These are phyloP conservation scores for Mucor ambiguus DNA, from an alignment of 371 early-diverging fungal genomes.

Conservation along the genomic window DNA sequence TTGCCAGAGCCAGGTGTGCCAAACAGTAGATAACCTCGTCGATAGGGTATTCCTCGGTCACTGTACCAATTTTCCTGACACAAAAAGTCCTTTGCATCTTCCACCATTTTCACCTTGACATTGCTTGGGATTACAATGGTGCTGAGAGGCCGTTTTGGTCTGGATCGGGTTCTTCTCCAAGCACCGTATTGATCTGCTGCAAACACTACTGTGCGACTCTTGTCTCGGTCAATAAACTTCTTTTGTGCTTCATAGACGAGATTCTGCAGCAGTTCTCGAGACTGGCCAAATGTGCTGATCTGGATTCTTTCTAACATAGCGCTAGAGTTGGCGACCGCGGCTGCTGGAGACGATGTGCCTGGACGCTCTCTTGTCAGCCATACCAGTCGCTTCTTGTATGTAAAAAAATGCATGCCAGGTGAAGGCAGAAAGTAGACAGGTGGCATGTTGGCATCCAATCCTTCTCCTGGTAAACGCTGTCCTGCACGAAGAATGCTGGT, in stretches of 20 bases:
- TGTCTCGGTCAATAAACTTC: conserved; percentile 60
- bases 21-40: conserved; percentile 80
- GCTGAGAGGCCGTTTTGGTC: conserved; percentile 60
- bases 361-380: conserved; percentile 58
- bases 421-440: conserved; percentile 68
- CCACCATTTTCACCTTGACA: conserved; percentile 65
- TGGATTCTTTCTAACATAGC: conserved; percentile 57
- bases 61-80: conserved; percentile 84
- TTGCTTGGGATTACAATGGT: conserved; percentile 68
- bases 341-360: conserved; percentile 37
- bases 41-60: conserved; percentile 89
- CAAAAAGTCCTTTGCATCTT: conserved; percentile 81
- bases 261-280: conserved; percentile 50
- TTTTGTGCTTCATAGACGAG: conserved; percentile 60
- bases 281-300: conserved; percentile 64
- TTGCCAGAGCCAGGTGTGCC: conserved; percentile 87
- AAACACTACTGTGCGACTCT: conserved; percentile 66
- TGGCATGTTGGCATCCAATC: conserved; percentile 47
- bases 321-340: conserved; percentile 38
- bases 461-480: conserved; percentile 50
- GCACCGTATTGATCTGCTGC: conserved; percentile 69
- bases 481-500: conserved; percentile 56
- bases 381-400: conserved; percentile 55
- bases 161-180: conserved; percentile 59
- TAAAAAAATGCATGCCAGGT: conserved; percentile 64